Evolutionary conservation across 2,329 filamentous ascomycete genomes (phyloP).

Genomic region (Plectosphaerella plurivora): DNA sequence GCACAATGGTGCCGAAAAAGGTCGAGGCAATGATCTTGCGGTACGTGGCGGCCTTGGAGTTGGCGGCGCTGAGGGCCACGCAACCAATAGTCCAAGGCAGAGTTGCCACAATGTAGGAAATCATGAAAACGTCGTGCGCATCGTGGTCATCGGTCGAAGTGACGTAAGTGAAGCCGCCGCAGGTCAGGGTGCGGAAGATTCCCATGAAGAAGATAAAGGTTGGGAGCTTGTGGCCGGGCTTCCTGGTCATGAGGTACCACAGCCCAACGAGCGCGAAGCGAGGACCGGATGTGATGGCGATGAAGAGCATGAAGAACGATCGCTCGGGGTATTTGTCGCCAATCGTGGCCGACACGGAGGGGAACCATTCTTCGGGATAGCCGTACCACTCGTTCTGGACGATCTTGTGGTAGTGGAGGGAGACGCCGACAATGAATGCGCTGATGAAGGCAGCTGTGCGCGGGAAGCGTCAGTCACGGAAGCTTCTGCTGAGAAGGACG

Average conservation of each 20-base stretch:
- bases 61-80: constrained; percentile 80
- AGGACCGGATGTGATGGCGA: constrained; percentile 91
- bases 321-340: constrained; percentile 96
- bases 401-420: constrained; percentile 92
- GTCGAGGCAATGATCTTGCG: constrained; percentile 76
- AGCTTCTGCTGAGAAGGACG: constrained; percentile 1
- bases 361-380: constrained; percentile 94
- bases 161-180: constrained; percentile 97
- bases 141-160: constrained; percentile 97
- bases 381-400: constrained; percentile 96
- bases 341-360: constrained; percentile 93
- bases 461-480: neutral
- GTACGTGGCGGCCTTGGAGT: constrained; percentile 78
- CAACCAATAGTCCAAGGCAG: constrained; percentile 94
- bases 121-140: constrained; percentile 99
- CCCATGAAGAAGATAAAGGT: constrained; percentile 78
- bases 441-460: constrained; percentile 75
- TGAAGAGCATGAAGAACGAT: constrained; percentile 95
- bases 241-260: constrained; percentile 85
- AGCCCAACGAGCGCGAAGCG: constrained; percentile 86
- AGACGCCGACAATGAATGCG: constrained; percentile 74
- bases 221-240: constrained; percentile 69
- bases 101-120: constrained; percentile 91
- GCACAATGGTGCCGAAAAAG: constrained; percentile 89
- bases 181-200: constrained; percentile 84